A percentile compares a stretch with the other conserved stretches of the same genome.
These are phyloP conservation scores for Capronia epimyces DNA, from an alignment of 2,329 filamentous ascomycete species.

Conservation along the genomic window DNA sequence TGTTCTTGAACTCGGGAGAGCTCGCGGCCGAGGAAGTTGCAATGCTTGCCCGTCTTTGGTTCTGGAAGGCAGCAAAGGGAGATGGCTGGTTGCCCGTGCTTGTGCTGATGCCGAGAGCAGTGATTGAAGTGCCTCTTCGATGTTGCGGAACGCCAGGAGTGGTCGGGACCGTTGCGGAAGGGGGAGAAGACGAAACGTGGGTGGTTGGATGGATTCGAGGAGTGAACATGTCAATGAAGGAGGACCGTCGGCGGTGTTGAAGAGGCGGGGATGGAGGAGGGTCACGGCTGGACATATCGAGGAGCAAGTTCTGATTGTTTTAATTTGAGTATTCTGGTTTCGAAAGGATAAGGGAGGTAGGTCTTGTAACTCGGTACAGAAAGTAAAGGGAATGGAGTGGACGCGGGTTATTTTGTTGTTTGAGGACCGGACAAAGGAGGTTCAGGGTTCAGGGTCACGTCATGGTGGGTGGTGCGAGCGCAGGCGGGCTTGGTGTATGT, in stretches of 20 bases:
- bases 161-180: slow-evolving; percentile 44
- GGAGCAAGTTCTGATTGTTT: slow-evolving; percentile 1
- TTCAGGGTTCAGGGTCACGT: slow-evolving; percentile 18
- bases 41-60: slow-evolving; percentile 59
- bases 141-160: slow-evolving; percentile 45
- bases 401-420: neutral
- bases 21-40: slow-evolving; percentile 54
- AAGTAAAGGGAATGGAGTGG: neutral
- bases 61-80: slow-evolving; percentile 46
- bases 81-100: slow-evolving; percentile 51
- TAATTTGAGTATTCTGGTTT: neutral
- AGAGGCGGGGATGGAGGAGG: slow-evolving; percentile 36
- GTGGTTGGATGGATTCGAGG: slow-evolving; percentile 41
- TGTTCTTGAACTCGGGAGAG: slow-evolving; percentile 34
- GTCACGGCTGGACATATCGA: slow-evolving; percentile 41
- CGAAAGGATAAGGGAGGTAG: slow-evolving; percentile 1
- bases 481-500: neutral
- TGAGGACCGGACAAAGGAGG: slow-evolving; percentile 2
- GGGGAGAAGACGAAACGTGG: slow-evolving; percentile 41
- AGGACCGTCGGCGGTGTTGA: slow-evolving; percentile 42
- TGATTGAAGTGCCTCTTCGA: slow-evolving; percentile 68
- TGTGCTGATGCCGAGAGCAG: slow-evolving; percentile 63
- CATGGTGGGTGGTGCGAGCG: slow-evolving; percentile 18
- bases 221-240: slow-evolving; percentile 41
- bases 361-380: neutral